Base-by-base conservation (phyloP, 1,284 basidiomycete species). In the Trametes pubescens region DNA sequence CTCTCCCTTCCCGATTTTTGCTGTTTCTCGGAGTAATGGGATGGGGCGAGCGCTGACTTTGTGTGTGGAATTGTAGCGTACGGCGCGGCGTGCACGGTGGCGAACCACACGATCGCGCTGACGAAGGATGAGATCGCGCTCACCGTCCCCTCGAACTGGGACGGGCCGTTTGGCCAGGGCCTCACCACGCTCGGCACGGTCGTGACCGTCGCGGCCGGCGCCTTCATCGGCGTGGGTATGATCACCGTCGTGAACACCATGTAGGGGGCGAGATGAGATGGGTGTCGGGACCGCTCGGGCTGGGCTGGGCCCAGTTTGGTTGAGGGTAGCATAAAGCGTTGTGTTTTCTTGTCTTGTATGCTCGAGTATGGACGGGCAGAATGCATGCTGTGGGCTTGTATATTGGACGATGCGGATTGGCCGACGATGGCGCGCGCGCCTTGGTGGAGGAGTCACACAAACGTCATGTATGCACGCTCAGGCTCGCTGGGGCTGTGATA, bases 231-330 rank as follows among this genome's bases (percentile, higher is more conserved):
- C 7, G 62, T 77, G 18, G 79, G 80, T 56, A 76, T 79, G 8
- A 69, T 90, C 29, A 67, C 80, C 24, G 72, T 90, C 40, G 70
- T 90, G 72, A 83, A 80, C 40, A 86, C 80, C 62, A 78, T 88
- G 78, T 85, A 61, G 68, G 38, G 52, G 10, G 34, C 8, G 40
- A 14, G 26, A 9, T 32, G 7, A 14, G 56, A 8, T 14, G 32
- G 32, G 22, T 2, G 10, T 14, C 10, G n/a, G 21, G 26, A 44
- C 37, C 16, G 46, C 18, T 38, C n/a, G 18, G 3, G 34, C 38
- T 46, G 61, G 61, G 61, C 56, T 63, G 61, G 49, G 56, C 55
- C 55, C 44, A 13, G 54, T n/a, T n/a, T 4, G 44, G 37, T 38
- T 38, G 14, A 16, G 14, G 40, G 40, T 43, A 43, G 49, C 18